phyloP scores from a whole-genome alignment of 257 asterid genomes.

The Solanum paucissectum region DNA sequence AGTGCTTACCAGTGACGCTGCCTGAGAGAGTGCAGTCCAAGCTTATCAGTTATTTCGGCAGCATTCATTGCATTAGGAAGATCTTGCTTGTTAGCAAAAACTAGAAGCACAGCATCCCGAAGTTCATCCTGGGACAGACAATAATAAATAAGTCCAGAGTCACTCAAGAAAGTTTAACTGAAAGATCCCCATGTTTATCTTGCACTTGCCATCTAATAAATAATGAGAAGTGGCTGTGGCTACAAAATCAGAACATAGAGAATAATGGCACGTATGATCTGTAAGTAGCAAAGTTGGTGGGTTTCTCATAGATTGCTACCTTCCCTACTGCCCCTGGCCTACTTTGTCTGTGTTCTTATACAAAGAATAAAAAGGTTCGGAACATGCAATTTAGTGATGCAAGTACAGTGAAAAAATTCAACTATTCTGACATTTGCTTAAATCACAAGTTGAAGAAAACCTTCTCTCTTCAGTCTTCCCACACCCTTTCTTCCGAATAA shows the following conservation, averaged over 20 bases:
- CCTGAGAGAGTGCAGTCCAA: constrained; percentile 84
- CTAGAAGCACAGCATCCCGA: constrained; percentile 79
- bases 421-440: background rate
- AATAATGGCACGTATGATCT: background rate
- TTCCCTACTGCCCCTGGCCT: background rate
- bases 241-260: background rate
- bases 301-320: background rate
- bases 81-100: constrained; percentile 89
- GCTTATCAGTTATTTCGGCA: constrained; percentile 88
- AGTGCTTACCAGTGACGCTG: constrained; percentile 77
- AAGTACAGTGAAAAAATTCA: background rate
- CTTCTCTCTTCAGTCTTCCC: background rate
- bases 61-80: constrained; percentile 94
- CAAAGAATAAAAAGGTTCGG: background rate
- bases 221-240: background rate
- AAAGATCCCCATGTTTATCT: background rate
- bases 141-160: background rate
- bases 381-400: background rate
- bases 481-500: background rate
- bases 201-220: background rate
- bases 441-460: background rate
- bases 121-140: constrained; percentile 58
- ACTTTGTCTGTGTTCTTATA: background rate
- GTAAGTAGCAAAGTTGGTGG: background rate
- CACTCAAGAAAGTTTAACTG: background rate